Percentiles rank a stretch among this genome's conserved stretches.
Evolutionary conservation across 2,329 filamentous ascomycete genomes (phyloP).

Genomic region (Trichophyton equinum): DNA sequence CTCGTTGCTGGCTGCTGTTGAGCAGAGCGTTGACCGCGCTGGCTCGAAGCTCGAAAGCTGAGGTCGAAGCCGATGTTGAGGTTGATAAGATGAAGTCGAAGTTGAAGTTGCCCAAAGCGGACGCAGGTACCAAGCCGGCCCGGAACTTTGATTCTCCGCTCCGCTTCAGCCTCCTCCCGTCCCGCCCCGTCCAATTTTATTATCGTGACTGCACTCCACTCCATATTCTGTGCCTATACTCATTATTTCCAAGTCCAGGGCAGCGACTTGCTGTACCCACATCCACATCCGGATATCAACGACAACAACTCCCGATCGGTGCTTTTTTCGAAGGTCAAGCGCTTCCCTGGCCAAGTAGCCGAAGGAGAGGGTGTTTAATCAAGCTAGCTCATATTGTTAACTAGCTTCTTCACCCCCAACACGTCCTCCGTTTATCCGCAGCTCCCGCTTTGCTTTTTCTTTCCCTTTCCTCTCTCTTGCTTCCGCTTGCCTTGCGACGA

Average conservation of each 20-base stretch:
- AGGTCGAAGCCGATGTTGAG: background rate
- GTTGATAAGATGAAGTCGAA: background rate
- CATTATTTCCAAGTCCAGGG: too few relatives aligned
- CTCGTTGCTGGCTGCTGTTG: background rate
- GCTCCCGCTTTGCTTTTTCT: background rate
- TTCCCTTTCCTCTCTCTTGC: background rate
- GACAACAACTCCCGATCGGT: too few relatives aligned
- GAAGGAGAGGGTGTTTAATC: background rate
- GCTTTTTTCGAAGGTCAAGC: background rate
- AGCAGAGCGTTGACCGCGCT: background rate
- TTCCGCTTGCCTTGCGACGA: background rate
- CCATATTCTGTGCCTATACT: too few relatives aligned
- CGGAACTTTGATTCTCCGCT: background rate
- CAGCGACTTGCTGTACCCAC: too few relatives aligned
- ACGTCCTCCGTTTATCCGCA: background rate
- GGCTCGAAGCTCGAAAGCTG: background rate
- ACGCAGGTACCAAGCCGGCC: background rate
- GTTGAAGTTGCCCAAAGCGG: constrained; percentile 1
- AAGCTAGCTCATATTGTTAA: too few relatives aligned
- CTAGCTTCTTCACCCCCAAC: background rate
- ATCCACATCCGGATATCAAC: too few relatives aligned
- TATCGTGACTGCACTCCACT: too few relatives aligned
- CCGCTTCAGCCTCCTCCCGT: background rate
- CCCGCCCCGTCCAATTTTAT: too few relatives aligned
- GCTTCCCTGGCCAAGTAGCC: background rate